Conservation (phyloP, 78 protist genomes). For the Dictyostelium purpureum region DNA sequence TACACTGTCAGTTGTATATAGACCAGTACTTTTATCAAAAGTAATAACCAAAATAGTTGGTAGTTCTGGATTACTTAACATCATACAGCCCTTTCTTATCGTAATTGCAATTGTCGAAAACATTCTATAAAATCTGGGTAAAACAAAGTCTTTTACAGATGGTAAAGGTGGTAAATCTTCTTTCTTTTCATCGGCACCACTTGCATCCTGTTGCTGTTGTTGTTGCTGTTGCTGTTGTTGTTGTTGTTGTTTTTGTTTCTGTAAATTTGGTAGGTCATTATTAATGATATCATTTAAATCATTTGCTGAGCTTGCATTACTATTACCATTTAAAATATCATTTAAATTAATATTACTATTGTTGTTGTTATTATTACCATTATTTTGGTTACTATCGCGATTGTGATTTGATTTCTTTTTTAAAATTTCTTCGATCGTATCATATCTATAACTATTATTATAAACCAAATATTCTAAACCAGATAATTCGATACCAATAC, state of each 20-base stretch:
- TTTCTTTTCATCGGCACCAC: background rate
- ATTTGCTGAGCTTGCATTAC: background rate
- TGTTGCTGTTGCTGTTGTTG: background rate
- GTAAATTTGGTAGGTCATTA: background rate
- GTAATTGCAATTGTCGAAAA: conserved; percentile 43
- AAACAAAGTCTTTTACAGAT: conserved; percentile 45
- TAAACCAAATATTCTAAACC: conserved; percentile 78
- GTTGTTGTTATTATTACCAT: background rate
- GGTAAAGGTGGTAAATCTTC: conserved; percentile 26
- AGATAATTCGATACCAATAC: conserved; percentile 21
- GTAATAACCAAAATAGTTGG: conserved; percentile 34
- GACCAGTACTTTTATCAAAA: conserved; percentile 53
- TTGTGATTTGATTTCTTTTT: background rate
- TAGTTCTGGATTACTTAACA: conserved; percentile 71
- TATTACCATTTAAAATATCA: background rate
- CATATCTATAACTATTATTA: conserved; percentile 68
- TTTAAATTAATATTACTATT: background rate
- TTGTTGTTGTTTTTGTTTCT: background rate
- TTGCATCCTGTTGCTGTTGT: background rate
- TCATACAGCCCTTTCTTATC: conserved; percentile 70
- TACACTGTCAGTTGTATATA: conserved; percentile 51
- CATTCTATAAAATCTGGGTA: conserved; percentile 68
- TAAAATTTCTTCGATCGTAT: conserved; percentile 47
- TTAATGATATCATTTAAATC: conserved; percentile 9
- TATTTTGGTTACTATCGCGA: background rate